Percentiles rank a stretch among this genome's conserved stretches.
Conservation (phyloP, 768 basidiomycete species). For the Suillus subalutaceus region DNA sequence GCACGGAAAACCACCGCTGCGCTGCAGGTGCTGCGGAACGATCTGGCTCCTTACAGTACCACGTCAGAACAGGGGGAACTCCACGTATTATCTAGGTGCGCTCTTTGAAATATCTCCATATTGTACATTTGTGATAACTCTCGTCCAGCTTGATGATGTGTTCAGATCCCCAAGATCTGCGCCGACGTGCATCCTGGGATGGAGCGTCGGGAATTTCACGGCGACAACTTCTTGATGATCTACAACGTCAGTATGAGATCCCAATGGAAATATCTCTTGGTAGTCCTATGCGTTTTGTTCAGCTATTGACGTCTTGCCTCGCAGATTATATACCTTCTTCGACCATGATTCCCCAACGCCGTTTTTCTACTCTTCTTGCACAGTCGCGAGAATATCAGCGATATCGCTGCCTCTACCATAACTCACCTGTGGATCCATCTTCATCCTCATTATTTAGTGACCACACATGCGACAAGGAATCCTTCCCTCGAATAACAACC, state of each 20-base stretch:
- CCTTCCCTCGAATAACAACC: slow-evolving; percentile 86
- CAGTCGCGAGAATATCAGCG: slow-evolving; percentile 86
- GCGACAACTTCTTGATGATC: slow-evolving; percentile 66
- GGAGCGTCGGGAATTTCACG: slow-evolving; percentile 84
- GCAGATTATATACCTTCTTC: slow-evolving; percentile 88
- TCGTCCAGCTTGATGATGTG: slow-evolving; percentile 86
- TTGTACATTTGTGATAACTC: slow-evolving; percentile 20
- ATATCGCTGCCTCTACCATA: slow-evolving; percentile 85
- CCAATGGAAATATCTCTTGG: background rate
- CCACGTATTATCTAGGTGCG: slow-evolving; percentile 86
- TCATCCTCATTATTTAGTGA: slow-evolving; percentile 87
- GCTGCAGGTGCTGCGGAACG: slow-evolving; percentile 82
- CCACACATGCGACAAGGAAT: slow-evolving; percentile 77
- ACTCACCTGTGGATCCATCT: slow-evolving; percentile 55
- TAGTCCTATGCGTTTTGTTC: background rate
- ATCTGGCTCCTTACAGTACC: slow-evolving; percentile 80
- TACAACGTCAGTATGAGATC: slow-evolving; percentile 68
- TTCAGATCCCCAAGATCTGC: slow-evolving; percentile 79
- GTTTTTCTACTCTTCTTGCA: slow-evolving; percentile 81
- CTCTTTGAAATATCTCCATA: slow-evolving; percentile 18
- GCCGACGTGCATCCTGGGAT: slow-evolving; percentile 84
- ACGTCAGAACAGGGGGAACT: slow-evolving; percentile 82
- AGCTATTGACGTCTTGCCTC: background rate
- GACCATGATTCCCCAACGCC: slow-evolving; percentile 90
- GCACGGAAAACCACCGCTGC: slow-evolving; percentile 78